Evolutionary conservation across 2,329 filamentous ascomycete genomes (phyloP).

Genomic region (Mycosphaerella sp.): DNA sequence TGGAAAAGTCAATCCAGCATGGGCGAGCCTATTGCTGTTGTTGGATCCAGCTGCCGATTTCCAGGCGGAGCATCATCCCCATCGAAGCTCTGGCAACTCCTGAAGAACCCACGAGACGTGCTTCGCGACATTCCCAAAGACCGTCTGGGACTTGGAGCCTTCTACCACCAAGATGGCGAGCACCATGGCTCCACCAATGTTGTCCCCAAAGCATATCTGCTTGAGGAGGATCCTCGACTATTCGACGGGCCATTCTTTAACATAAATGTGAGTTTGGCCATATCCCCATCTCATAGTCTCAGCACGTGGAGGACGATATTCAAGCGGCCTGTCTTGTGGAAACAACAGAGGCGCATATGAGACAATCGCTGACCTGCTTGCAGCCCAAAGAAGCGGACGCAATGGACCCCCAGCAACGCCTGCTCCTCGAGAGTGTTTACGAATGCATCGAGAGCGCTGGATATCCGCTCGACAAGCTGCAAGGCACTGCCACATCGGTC

Average conservation of each 20-base stretch:
- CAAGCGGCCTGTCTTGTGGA: background rate
- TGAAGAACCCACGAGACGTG: constrained; percentile 16
- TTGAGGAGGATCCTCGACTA: constrained; percentile 21
- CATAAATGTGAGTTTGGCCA: constrained; percentile 5
- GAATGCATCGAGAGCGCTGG: constrained; percentile 22
- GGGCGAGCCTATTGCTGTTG: constrained; percentile 18
- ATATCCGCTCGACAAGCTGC: constrained; percentile 14
- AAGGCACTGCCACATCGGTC: constrained; percentile 20
- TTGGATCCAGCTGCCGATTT: constrained; percentile 19
- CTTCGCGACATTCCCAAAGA: constrained; percentile 18
- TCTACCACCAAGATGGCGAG: constrained; percentile 22
- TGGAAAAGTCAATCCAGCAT: background rate
- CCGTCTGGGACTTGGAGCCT: constrained; percentile 22
- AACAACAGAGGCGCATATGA: background rate
- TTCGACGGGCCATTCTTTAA: constrained; percentile 28
- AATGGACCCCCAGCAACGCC: constrained; percentile 29
- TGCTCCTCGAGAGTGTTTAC: constrained; percentile 25
- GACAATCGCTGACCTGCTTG: background rate
- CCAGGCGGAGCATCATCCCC: constrained; percentile 21
- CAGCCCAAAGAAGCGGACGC: constrained; percentile 20
- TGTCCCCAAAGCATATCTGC: constrained; percentile 20
- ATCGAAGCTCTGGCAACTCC: constrained; percentile 23
- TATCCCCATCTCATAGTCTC: too few species aligned
- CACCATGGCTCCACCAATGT: constrained; percentile 19
- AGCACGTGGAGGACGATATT: background rate